Evolutionary conservation across 176 grass and related monocot genomes (phyloP).

Genomic region (Avena insularis): DNA sequence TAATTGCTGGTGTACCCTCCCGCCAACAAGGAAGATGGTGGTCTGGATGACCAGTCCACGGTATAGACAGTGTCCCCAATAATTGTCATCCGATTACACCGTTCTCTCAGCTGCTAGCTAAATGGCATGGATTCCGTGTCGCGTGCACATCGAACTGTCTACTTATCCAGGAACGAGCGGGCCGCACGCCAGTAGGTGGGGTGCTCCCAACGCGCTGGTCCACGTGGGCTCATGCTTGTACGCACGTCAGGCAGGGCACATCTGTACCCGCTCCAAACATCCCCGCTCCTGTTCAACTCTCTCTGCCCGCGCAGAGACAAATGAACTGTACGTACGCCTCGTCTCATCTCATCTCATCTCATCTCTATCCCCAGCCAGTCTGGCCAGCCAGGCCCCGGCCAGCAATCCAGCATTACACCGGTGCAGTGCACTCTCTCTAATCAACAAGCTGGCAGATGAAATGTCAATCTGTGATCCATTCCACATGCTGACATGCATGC

Average conservation of each 20-base stretch:
- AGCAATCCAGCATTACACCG: neutral
- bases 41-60: constrained; percentile 1
- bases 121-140: neutral
- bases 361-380: neutral
- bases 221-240: constrained; percentile 31
- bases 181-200: neutral
- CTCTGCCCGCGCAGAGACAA: neutral
- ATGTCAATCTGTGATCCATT: neutral
- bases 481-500: neutral
- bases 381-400: neutral
- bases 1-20: too few relatives aligned
- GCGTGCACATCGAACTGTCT: constrained; percentile 18
- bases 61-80: neutral
- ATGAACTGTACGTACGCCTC: neutral
- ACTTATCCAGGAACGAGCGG: neutral
- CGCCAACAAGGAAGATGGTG: too few relatives aligned
- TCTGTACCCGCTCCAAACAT: neutral
- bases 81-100: neutral
- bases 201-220: neutral
- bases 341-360: neutral
- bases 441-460: neutral
- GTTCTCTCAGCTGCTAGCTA: neutral
- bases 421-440: neutral
- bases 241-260: neutral
- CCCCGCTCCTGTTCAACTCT: neutral